These are phyloP conservation scores for Suhomyces bokatorum DNA, from an alignment of 1,139 yeast genomes.

Conservation along the genomic window DNA sequence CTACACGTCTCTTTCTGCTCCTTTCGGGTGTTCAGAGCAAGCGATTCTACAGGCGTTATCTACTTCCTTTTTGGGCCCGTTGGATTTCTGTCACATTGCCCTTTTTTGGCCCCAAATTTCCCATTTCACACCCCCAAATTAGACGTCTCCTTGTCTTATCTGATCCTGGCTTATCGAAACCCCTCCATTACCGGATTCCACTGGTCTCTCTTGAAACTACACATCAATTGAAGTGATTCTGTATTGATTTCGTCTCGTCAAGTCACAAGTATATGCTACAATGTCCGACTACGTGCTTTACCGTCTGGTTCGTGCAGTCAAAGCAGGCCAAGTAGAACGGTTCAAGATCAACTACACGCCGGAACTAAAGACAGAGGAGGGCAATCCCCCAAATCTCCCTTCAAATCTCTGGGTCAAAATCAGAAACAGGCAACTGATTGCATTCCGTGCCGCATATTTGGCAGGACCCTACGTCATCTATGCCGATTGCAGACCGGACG, in stretches of 20 bases:
- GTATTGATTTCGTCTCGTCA: background rate
- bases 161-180: background rate
- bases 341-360: conserved; percentile 39
- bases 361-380: conserved; percentile 13
- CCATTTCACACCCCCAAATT: too few species aligned
- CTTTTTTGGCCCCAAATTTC: too few species aligned
- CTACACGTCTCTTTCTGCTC: background rate
- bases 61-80: background rate
- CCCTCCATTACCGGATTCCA: background rate
- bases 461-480: conserved; percentile 91
- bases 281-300: conserved; percentile 28
- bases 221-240: background rate
- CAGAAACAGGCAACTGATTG: conserved; percentile 69
- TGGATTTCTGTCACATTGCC: background rate
- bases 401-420: conserved; percentile 59
- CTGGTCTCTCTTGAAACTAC: background rate
- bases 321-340: conserved; percentile 41
- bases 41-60: too few species aligned
- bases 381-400: conserved; percentile 17
- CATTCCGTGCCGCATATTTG: conserved; percentile 82
- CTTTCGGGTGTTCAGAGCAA: background rate
- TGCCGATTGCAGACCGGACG: conserved; percentile 72
- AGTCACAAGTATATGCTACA: background rate
- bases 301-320: conserved; percentile 35
- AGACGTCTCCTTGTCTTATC: background rate